These are phyloP conservation scores for Boechera retrofracta DNA, from an alignment of 345 rosid species.

Conservation along the genomic window DNA sequence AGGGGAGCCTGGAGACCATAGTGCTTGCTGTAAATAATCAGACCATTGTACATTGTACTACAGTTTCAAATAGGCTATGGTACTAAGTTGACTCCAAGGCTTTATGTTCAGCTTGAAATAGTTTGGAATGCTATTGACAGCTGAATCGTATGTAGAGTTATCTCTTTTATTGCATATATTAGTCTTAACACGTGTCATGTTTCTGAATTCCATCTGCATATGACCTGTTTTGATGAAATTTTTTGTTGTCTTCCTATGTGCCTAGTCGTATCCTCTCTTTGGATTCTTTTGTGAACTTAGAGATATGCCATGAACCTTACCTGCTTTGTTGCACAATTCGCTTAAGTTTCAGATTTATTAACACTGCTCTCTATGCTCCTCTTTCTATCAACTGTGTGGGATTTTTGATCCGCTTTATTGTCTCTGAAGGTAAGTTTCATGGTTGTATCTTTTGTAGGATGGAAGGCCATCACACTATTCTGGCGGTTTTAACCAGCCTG, in stretches of 20 bases:
- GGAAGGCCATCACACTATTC: constrained; percentile 63
- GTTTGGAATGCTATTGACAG: constrained; percentile 24
- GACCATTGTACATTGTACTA: background rate
- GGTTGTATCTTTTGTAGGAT: constrained; percentile 51
- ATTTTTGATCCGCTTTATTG: background rate
- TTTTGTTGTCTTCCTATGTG: constrained; percentile 21
- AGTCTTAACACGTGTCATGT: background rate
- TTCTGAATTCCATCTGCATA: constrained; percentile 18
- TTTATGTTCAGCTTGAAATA: constrained; percentile 28
- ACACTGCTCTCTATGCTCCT: background rate
- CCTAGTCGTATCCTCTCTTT: constrained; percentile 19
- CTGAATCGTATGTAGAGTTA: constrained; percentile 3
- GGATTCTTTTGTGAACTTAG: constrained; percentile 4
- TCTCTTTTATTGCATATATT: background rate
- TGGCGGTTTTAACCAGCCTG: constrained; percentile 66
- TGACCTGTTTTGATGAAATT: constrained; percentile 27
- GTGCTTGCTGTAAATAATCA: constrained; percentile 30
- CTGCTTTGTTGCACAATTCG: constrained; percentile 14
- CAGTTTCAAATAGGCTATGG: constrained; percentile 25
- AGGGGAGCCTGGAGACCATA: constrained; percentile 34
- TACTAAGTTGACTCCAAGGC: constrained; percentile 22
- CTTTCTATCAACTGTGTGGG: constrained; percentile 19
- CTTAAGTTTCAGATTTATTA: background rate
- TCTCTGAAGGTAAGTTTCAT: constrained; percentile 8
- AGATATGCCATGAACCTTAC: constrained; percentile 2